Evolutionary conservation across 352 stramenopile species (phyloP), one percentile per base, ranked within the genome.

Genomic region (Globisporangium rhizosaccharum): DNA sequence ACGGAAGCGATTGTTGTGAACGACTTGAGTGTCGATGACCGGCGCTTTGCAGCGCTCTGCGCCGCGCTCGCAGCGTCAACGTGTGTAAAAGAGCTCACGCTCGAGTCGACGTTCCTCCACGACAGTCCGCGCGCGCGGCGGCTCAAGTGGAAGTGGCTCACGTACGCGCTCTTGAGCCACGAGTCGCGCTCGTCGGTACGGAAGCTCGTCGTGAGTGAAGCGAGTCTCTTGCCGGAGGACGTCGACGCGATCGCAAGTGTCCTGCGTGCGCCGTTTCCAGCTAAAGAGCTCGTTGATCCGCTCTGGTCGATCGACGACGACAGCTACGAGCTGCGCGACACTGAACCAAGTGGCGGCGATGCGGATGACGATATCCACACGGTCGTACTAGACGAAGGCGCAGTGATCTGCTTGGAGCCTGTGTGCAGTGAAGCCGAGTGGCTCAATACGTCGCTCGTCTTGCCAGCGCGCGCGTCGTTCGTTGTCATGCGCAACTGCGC

Each of bases 391-490:
- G 37, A 51, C 2, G 59, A 67, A 50, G 50, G 49, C 17, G 62
- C 70, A 15, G 57, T 74, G 30, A 59, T 76, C 53, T 72, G 62
- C 47, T 46, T 73, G 25, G 66, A 73, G 20, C 66, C 69, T 2
- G 47, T 72, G 14, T 63, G 65, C 26, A 67, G 59, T 53, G 60
- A 71, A n/a, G 63, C 70, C n/a, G 70, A 73, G 49, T 74, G 66
- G 66, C 37, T 72, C 12, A 62, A 65, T 37, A 33, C 58, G 4
- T 74, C 70, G 2, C 41, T 76, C 23, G 60, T 72, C n/a, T 57
- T 76, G 9, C 60, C 71, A 44, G 44, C 64, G 41, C 53, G 63
- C 49, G 61, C 63, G 9, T 52, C 42, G 9, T 74, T 74, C 36
- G 51, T 54, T 7, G 51, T 76, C 30, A 74, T 76, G 57, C 62